A percentile compares a stretch with the other conserved stretches of the same genome.
Conservation (phyloP, 2,329 filamentous ascomycete species). For the Furcasterigmium sp. region DNA sequence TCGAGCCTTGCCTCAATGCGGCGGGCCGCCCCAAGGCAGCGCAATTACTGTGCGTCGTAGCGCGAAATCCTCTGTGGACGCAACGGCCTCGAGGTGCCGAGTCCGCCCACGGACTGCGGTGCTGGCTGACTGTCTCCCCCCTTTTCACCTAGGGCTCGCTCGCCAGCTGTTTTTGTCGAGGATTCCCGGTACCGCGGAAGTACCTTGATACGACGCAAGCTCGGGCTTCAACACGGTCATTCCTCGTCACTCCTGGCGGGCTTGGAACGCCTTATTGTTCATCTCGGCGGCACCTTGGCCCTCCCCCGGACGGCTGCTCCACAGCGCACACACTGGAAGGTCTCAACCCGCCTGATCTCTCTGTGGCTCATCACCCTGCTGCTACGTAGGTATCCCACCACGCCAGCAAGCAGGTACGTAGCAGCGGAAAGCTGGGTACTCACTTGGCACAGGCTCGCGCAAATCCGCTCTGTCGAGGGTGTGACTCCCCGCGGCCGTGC, state of each 20-base stretch:
- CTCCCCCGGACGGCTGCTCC: background rate
- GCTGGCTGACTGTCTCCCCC: background rate
- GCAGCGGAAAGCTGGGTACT: no score
- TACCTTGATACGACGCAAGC: background rate
- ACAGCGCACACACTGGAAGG: no score
- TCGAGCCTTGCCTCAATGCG: background rate
- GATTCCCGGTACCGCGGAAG: background rate
- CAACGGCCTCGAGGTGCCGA: no score
- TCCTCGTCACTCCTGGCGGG: background rate
- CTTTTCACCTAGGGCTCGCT: background rate
- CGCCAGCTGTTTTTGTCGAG: background rate
- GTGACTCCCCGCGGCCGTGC: no score
- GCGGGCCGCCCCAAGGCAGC: background rate
- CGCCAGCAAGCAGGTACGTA: no score
- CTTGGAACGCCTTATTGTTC: background rate
- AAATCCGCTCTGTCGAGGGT: no score
- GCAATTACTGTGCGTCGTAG: background rate
- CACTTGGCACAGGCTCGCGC: no score
- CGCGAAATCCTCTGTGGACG: background rate
- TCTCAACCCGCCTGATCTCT: no score
- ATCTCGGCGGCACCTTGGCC: slow-evolving; percentile 1
- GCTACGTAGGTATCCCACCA: no score
- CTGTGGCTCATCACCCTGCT: no score
- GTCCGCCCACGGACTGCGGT: no score
- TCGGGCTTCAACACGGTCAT: background rate